Conservation (phyloP, 192 early-diverging fungal genomes). For the Coemansia sp. region DNA sequence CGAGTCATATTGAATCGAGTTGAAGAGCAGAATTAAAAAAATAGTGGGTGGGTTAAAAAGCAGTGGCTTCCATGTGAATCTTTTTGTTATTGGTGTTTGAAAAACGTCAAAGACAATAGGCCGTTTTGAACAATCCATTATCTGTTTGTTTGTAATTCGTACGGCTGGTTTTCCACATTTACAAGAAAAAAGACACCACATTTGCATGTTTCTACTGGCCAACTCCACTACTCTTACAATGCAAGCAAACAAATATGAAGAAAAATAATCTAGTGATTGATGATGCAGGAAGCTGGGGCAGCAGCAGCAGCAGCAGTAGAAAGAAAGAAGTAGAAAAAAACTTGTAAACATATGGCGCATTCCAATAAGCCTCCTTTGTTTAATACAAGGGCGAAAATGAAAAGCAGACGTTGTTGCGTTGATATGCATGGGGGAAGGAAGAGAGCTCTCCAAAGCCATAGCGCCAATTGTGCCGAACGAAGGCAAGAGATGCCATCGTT, state of each 20-base stretch:
- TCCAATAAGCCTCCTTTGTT: background rate
- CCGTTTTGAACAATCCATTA: no score
- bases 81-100: background rate
- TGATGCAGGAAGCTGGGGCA: background rate
- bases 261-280: no score
- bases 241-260: background rate
- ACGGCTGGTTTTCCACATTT: background rate
- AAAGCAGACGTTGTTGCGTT: background rate
- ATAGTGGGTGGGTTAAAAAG: background rate
- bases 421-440: background rate
- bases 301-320: background rate
- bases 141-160: background rate
- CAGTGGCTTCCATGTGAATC: slow-evolving; percentile 3
- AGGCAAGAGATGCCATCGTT: no score
- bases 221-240: background rate
- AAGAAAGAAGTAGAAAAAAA: background rate
- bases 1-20: no score
- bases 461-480: background rate
- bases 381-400: background rate
- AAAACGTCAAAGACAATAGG: no score
- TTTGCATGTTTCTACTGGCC: background rate
- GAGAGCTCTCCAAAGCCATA: background rate
- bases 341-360: background rate
- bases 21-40: background rate
- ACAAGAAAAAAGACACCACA: background rate